Conservation (phyloP, 371 early-diverging fungal genomes). For the Globomyces sp. region DNA sequence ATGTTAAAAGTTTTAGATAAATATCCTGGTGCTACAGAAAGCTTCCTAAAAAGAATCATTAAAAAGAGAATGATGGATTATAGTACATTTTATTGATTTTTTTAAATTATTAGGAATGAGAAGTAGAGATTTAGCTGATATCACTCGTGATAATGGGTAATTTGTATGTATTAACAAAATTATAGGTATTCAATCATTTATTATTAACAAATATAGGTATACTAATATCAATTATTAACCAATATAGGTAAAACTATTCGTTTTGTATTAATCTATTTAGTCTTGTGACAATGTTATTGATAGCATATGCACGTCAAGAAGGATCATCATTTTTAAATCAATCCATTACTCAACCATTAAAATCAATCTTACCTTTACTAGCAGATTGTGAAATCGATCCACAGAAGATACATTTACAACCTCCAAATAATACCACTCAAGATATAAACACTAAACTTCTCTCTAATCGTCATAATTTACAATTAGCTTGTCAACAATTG, state of each 20-base stretch:
- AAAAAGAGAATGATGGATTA: conserved; percentile 15
- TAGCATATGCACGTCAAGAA: conserved; percentile 42
- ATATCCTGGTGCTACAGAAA: conserved; percentile 25
- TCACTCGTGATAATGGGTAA: conserved; percentile 41
- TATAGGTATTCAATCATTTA: conserved; percentile 21
- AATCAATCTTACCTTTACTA: conserved; percentile 25
- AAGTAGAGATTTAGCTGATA: conserved; percentile 43
- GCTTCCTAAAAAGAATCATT: conserved; percentile 42
- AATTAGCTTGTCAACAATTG: conserved; percentile 6
- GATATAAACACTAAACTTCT: conserved; percentile 5
- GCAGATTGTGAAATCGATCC: conserved; percentile 50
- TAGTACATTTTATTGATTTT: background rate
- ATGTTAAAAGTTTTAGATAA: conserved; percentile 33
- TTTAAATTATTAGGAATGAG: conserved; percentile 25
- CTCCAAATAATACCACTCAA: background rate
- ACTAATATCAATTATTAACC: no score
- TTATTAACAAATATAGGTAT: background rate
- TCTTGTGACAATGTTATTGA: conserved; percentile 42
- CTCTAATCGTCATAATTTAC: conserved; percentile 12
- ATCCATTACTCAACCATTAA: conserved; percentile 29
- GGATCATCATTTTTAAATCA: conserved; percentile 37
- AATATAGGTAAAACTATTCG: no score
- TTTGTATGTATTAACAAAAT: no score
- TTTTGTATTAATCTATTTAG: background rate
- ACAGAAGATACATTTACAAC: conserved; percentile 19